phyloP scores from a whole-genome alignment of 164 flowering plant genomes.

The Vitis rotundifolia region DNA sequence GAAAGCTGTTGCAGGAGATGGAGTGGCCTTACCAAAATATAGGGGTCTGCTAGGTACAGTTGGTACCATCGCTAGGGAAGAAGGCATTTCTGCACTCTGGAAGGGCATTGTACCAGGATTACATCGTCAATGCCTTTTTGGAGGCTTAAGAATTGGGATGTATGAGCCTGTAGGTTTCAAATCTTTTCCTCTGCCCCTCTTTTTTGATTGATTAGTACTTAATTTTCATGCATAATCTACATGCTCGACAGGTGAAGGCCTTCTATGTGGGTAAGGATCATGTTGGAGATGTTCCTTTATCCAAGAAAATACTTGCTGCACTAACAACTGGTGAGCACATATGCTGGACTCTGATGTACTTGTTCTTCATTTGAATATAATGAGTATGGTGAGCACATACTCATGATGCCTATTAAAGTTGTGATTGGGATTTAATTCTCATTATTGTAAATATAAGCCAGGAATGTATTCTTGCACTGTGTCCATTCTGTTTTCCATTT shows the following conservation, averaged over 20 bases:
- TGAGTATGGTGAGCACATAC: too few species aligned
- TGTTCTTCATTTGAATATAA: too few species aligned
- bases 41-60: constrained; percentile 92
- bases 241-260: constrained; percentile 63
- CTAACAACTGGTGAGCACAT: constrained; percentile 76
- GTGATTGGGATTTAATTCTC: neutral
- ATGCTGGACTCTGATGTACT: too few species aligned
- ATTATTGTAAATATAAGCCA: too few species aligned
- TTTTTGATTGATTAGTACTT: neutral
- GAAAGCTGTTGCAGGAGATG: constrained; percentile 62
- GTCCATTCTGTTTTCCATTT: neutral
- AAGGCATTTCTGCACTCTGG: constrained; percentile 88
- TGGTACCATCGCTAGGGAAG: constrained; percentile 91
- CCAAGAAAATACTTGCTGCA: constrained; percentile 90
- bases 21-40: constrained; percentile 62
- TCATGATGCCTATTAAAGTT: neutral
- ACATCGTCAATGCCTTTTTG: constrained; percentile 91
- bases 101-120: constrained; percentile 94
- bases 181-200: neutral
- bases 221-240: neutral
- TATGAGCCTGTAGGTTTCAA: constrained; percentile 82
- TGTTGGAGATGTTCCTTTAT: constrained; percentile 82
- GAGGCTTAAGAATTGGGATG: constrained; percentile 92
- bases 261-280: constrained; percentile 70
- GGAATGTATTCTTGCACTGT: too few species aligned